phyloP scores from a whole-genome alignment of 2,329 filamentous ascomycete genomes.

The Neoscytalidium dimidiatum region DNA sequence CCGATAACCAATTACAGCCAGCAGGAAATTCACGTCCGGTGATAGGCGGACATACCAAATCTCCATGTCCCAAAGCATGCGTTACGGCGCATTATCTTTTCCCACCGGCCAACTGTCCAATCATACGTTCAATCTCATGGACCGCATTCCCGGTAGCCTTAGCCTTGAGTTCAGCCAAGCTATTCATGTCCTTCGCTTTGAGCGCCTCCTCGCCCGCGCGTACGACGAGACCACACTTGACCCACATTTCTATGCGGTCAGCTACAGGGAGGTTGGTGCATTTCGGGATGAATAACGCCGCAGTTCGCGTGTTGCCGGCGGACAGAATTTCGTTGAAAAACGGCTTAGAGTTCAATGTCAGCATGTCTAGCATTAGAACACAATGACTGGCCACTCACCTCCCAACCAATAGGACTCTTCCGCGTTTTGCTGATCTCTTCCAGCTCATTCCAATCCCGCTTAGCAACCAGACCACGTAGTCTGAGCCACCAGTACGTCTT shows the following conservation, averaged over 20 bases:
- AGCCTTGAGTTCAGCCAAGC: constrained; percentile 71
- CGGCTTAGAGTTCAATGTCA: constrained; percentile 54
- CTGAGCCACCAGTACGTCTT: constrained; percentile 87
- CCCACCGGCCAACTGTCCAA: constrained; percentile 48
- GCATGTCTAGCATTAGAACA: constrained; percentile 4
- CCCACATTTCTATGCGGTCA: constrained; percentile 86
- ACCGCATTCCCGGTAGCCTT: constrained; percentile 70
- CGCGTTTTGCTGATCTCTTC: constrained; percentile 77
- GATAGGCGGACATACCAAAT: constrained; percentile 6
- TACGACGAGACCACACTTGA: constrained; percentile 87
- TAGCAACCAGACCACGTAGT: constrained; percentile 83
- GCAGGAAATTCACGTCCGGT: background rate
- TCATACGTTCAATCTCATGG: constrained; percentile 81
- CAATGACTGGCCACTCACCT: constrained; percentile 43
- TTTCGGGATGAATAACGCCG: constrained; percentile 82
- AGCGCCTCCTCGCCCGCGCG: constrained; percentile 92
- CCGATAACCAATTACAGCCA: background rate
- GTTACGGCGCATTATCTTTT: background rate
- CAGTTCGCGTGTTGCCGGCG: constrained; percentile 87
- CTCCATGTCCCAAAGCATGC: background rate
- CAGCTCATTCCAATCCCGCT: constrained; percentile 88
- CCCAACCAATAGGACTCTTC: constrained; percentile 95
- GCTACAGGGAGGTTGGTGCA: constrained; percentile 70
- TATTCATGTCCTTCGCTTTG: constrained; percentile 73
- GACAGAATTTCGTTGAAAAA: constrained; percentile 89